These are phyloP conservation scores for Ceratobasidium papillatum DNA, from an alignment of 1,284 basidiomycete genomes.

Conservation along the genomic window DNA sequence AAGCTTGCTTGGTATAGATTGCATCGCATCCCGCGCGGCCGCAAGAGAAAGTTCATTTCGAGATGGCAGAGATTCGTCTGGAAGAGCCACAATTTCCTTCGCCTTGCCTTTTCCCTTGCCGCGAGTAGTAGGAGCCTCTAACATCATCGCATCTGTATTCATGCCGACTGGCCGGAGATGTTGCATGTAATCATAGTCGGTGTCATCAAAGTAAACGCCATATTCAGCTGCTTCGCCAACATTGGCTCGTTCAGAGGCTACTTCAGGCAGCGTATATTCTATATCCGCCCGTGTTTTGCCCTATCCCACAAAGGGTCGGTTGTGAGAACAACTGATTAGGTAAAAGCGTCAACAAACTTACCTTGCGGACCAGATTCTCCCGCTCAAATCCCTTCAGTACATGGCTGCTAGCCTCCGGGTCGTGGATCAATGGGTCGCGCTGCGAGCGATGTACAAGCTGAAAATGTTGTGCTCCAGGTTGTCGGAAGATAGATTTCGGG, in stretches of 20 bases:
- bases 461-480: constrained; percentile 89
- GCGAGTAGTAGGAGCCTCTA: constrained; percentile 69
- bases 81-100: constrained; percentile 52
- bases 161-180: constrained; percentile 84
- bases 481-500: constrained; percentile 87
- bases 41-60: constrained; percentile 69
- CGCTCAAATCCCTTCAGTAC: constrained; percentile 87
- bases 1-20: constrained; percentile 81
- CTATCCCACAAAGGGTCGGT: constrained; percentile 52
- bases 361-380: constrained; percentile 71
- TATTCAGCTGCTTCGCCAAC: constrained; percentile 90
- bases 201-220: constrained; percentile 96
- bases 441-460: constrained; percentile 98
- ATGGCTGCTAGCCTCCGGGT: constrained; percentile 87
- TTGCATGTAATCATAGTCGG: constrained; percentile 99
- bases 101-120: constrained; percentile 54
- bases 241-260: constrained; percentile 66
- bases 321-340: constrained; percentile 1
- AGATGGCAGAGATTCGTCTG: constrained; percentile 77
- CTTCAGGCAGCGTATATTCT: constrained; percentile 60
- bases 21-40: constrained; percentile 47
- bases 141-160: constrained; percentile 75
- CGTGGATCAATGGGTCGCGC: constrained; percentile 93
- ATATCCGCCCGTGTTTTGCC: constrained; percentile 82
- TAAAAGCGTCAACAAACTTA: constrained; percentile 48